Evolutionary conservation across 768 basidiomycete genomes (phyloP).

Genomic region (Xanthoconium purpureum): DNA sequence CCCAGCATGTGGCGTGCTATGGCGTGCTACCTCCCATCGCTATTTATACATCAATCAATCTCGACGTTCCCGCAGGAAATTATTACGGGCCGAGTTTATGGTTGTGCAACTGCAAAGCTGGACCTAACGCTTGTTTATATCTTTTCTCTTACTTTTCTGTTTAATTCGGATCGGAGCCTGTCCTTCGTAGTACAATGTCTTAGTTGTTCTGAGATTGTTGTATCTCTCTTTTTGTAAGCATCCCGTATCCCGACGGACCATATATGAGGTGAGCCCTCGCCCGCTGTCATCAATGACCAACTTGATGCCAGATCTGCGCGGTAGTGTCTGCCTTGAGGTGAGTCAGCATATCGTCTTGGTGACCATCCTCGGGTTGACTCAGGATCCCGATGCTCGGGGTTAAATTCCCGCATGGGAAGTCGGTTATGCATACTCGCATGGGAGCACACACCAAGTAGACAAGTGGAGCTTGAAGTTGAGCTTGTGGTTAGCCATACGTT

Average conservation of each 20-base stretch:
- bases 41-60: constrained; percentile 12
- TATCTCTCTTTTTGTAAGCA: background rate
- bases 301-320: background rate
- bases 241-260: background rate
- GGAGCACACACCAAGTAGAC: background rate
- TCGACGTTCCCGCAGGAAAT: constrained; percentile 20
- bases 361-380: constrained; percentile 1
- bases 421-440: background rate
- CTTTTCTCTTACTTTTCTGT: background rate
- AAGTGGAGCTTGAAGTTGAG: background rate
- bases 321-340: constrained; percentile 3
- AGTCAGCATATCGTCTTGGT: constrained; percentile 7
- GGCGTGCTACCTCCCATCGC: constrained; percentile 8
- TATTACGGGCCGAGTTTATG: constrained; percentile 12
- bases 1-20: constrained; percentile 12
- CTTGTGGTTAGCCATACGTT: background rate
- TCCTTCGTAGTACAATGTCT: constrained; percentile 8
- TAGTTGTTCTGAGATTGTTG: background rate
- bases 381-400: background rate
- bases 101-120: constrained; percentile 12
- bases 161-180: constrained; percentile 1
- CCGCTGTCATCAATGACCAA: background rate
- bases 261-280: constrained; percentile 12
- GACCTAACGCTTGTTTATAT: constrained; percentile 14
- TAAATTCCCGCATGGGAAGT: background rate